Percentiles rank a stretch among this genome's conserved stretches.
These are phyloP conservation scores for Cystofilobasidium capitatum DNA, from an alignment of 768 basidiomycete genomes.

Conservation along the genomic window DNA sequence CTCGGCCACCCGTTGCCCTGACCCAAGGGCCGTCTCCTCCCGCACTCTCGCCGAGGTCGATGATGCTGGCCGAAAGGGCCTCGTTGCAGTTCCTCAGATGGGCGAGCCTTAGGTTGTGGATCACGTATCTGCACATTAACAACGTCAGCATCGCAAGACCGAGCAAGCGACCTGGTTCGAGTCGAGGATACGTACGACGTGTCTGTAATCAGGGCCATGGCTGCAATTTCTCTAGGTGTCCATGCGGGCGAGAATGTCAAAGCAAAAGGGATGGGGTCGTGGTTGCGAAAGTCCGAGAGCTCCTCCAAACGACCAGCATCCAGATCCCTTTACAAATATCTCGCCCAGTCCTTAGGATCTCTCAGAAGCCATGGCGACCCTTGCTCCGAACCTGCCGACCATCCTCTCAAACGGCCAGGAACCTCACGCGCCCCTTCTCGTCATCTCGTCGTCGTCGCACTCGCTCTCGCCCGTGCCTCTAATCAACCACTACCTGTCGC, in stretches of 20 bases:
- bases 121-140: slow-evolving; percentile 8
- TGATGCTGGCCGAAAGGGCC: slow-evolving; percentile 17
- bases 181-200: not conserved
- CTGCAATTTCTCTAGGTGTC: too few relatives aligned
- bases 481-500: slow-evolving; percentile 1
- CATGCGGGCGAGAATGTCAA: too few relatives aligned
- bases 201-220: slow-evolving; percentile 24
- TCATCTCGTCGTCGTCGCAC: slow-evolving; percentile 17
- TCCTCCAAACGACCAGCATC: too few relatives aligned
- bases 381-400: not conserved
- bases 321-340: too few relatives aligned
- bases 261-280: too few relatives aligned
- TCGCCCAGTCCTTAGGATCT: too few relatives aligned
- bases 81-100: slow-evolving; percentile 21
- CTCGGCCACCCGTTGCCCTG: slow-evolving; percentile 22
- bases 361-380: not conserved
- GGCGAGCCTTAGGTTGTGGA: slow-evolving; percentile 16
- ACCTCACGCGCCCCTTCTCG: slow-evolving; percentile 1
- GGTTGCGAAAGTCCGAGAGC: too few relatives aligned
- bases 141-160: not conserved
- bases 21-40: slow-evolving; percentile 24
- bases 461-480: slow-evolving; percentile 16
- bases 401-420: not conserved
- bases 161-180: not conserved
- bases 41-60: slow-evolving; percentile 17